Conservation (phyloP, 2,329 filamentous ascomycete genomes). For the Piedraia hortae region DNA sequence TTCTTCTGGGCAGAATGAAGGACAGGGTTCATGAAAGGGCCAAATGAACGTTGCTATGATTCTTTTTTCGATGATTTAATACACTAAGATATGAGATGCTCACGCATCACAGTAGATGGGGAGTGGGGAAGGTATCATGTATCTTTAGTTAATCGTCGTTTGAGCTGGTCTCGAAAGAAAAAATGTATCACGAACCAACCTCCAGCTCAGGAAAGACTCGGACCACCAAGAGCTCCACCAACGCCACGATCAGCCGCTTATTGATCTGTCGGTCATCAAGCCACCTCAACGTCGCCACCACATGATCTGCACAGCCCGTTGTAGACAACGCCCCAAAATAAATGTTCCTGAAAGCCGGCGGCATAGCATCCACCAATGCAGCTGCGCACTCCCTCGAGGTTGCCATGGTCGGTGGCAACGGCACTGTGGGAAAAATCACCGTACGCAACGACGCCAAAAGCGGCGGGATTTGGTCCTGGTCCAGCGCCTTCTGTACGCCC, state of each 20-base stretch:
- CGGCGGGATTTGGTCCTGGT: conserved; percentile 17
- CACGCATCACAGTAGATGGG: too few species aligned
- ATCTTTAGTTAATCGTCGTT: too few species aligned
- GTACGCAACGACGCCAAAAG: conserved; percentile 26
- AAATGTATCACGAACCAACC: too few species aligned
- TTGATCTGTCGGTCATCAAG: conserved; percentile 72
- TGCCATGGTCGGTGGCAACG: conserved; percentile 30
- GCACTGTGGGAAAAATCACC: conserved; percentile 32
- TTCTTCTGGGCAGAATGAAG: too few species aligned
- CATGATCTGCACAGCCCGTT: conserved; percentile 15
- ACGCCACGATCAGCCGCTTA: conserved; percentile 61
- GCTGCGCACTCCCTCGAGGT: conserved; percentile 41
- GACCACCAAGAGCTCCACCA: conserved; percentile 59
- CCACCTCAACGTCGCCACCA: conserved; percentile 31
- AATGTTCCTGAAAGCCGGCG: conserved; percentile 17
- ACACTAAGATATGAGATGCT: too few species aligned
- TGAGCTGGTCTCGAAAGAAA: too few species aligned
- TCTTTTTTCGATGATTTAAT: too few species aligned
- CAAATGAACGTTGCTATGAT: too few species aligned
- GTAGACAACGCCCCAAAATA: conserved; percentile 16
- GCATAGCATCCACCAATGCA: conserved; percentile 23
- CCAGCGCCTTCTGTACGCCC: conserved; percentile 20
- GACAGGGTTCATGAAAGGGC: too few species aligned
- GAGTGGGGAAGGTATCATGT: too few species aligned
- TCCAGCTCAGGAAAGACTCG: conserved; percentile 69